Percentiles rank a stretch among this genome's conserved stretches.
Evolutionary conservation across 345 rosid genomes (phyloP).

Genomic region (Syzygium grande): DNA sequence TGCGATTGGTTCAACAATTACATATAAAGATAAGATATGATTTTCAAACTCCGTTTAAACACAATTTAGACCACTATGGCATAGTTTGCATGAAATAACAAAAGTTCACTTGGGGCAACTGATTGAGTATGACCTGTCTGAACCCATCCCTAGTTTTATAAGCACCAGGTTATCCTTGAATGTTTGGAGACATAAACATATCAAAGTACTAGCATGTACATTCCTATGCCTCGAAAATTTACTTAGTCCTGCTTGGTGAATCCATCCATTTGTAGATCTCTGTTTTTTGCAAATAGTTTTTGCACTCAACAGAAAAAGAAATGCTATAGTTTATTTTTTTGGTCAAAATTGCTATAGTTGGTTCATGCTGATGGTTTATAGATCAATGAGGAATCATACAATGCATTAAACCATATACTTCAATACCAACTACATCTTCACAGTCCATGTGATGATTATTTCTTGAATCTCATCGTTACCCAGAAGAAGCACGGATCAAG

Average conservation of each 20-base stretch:
- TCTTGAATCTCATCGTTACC: neutral
- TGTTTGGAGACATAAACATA: neutral
- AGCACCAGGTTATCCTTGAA: neutral
- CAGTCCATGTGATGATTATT: neutral
- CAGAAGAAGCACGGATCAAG: neutral
- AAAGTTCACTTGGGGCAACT: neutral
- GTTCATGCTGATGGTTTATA: neutral
- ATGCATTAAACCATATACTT: neutral
- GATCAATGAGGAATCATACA: neutral
- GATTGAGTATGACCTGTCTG: neutral
- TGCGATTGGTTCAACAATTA: neutral
- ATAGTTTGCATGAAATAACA: neutral
- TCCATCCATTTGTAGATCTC: neutral
- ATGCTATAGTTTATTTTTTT: neutral
- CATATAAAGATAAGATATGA: neutral
- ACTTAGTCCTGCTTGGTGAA: neutral
- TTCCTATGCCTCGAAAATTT: neutral
- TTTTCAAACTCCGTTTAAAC: neutral
- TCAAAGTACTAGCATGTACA: neutral
- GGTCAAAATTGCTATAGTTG: no score
- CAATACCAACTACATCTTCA: neutral
- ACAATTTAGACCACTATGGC: neutral
- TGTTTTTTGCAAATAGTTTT: neutral
- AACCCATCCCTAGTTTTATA: neutral
- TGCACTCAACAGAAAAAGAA: neutral